Base-by-base conservation (phyloP, 1,284 basidiomycete genomes). In the Rhodotorula sp. region DNA sequence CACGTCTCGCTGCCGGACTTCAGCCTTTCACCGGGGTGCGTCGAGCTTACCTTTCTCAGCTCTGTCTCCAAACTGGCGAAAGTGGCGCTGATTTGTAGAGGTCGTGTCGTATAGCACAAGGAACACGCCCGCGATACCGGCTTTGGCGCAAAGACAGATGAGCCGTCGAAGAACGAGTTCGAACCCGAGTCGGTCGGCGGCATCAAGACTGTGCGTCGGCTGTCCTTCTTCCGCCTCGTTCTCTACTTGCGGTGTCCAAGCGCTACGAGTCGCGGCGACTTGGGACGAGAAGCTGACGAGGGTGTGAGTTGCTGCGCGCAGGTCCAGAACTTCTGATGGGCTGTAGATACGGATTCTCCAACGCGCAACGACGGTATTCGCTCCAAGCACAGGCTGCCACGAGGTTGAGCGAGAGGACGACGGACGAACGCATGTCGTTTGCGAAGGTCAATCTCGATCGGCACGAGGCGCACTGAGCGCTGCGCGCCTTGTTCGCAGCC, bases 1-100 rank as follows among this genome's bases (percentile, higher is more conserved):
- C 69, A n/a, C 60, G 74, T 5, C 51, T 72, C n/a, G 64, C 68
- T 7, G 70, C 70, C 7, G 74, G 74, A 2, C 44, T 75, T 20
- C 44, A 62, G 24, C 69, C 74, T 0, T 74, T 72, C 61, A 74
- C 68, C 3, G 72, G 74, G 22, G 67, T 69, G 37, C 50, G 70
- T 63, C 11, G 9, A 34, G 34, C 34, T 34, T 10, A 34, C 34
- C 34, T 34, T 10, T 34, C 34, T 34, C 34, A 34, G 24, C 37
- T 24, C 50, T n/a, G 24, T 20, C 30, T 2, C 18, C 5, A n/a
- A n/a, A n/a, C 6, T 47, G 46, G 24, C 24, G 24, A 13, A 5
- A 4, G 6, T 20, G 1, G 26, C 20, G 8, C 50, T 50, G 24
- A 20, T 22, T 10, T 22, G 16, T 22, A 34, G 24, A 10, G 20